phyloP scores from a whole-genome alignment of 1,139 yeast genomes.

The Kazachstania sp. region DNA sequence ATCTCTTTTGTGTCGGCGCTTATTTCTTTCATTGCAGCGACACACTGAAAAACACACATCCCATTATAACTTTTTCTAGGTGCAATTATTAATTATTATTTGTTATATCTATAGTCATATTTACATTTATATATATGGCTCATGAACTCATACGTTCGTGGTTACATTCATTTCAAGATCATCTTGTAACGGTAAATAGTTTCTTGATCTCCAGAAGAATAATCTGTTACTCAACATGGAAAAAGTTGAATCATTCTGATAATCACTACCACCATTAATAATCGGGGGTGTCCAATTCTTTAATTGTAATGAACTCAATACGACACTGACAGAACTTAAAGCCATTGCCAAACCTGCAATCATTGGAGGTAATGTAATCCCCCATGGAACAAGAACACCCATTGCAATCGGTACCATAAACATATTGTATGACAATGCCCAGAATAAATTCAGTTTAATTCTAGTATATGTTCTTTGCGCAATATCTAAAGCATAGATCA shows the following conservation, averaged over 20 bases:
- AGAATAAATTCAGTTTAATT: constrained; percentile 70
- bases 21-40: no score
- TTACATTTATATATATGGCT: not conserved
- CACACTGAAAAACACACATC: no score
- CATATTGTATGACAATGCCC: constrained; percentile 81
- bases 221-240: not conserved
- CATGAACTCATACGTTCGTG: not conserved
- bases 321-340: constrained; percentile 81
- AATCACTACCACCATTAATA: not conserved
- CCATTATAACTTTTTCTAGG: no score
- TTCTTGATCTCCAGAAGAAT: not conserved
- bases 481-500: constrained; percentile 65
- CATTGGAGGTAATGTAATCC: constrained; percentile 74
- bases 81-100: not conserved
- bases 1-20: no score
- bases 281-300: constrained; percentile 49
- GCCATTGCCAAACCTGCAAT: constrained; percentile 95
- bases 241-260: not conserved
- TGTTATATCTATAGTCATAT: not conserved
- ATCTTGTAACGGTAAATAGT: not conserved
- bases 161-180: not conserved
- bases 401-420: constrained; percentile 93
- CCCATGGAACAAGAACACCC: constrained; percentile 80
- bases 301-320: constrained; percentile 65
- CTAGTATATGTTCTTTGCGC: constrained; percentile 62